Evolutionary conservation across 768 basidiomycete species (phyloP), one percentile per base, ranked within the genome.

Genomic region (Candolleomyces eurysporus): DNA sequence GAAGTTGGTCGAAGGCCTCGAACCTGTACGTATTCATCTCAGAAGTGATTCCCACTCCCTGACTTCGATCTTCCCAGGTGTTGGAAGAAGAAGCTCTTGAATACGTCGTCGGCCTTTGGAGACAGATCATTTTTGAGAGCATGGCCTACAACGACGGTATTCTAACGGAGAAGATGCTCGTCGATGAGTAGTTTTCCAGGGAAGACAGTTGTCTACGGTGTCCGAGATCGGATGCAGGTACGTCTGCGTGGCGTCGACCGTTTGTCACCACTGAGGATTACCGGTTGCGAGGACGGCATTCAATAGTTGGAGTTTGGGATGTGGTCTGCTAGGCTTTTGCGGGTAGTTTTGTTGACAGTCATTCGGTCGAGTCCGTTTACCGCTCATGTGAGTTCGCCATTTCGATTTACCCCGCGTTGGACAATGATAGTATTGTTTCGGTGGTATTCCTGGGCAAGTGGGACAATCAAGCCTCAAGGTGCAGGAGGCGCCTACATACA

Each of bases 81-180:
- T 79, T 98, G 40, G 94, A 94, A 70, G 95, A 96, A 72, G 95
- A 98, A 71, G 94, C 95, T 5, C 77, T 78, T 30, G 88, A 93
- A 62, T 84, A 96, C 61, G 80, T 85, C n/a, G 73, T 88, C 67
- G 82, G 82, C 63, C 80, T 97, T 52, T 98, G 95, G 95, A 86
- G 93, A 58, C 91, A 94, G 75, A 84, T 96, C 66, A 92, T 94
- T 55, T 96, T 96, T 71, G 95, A 98, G 80, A 94, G 93, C 68
- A 90, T 93, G 85, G 92, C 94, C 30, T 95, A 92, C 72, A 88
- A 85, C 63, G 92, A 95, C 73, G 94, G 94, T 45, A 79, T 96
- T 63, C 86, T 90, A 67, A 94, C 94, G 26, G 94, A 93, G 66
- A 85, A 83, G 72, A 85, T 91, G 85, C 80, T 90, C 76, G 88